phyloP scores from a whole-genome alignment of 176 grass and related monocot species.

The Pontederia crassipes region DNA sequence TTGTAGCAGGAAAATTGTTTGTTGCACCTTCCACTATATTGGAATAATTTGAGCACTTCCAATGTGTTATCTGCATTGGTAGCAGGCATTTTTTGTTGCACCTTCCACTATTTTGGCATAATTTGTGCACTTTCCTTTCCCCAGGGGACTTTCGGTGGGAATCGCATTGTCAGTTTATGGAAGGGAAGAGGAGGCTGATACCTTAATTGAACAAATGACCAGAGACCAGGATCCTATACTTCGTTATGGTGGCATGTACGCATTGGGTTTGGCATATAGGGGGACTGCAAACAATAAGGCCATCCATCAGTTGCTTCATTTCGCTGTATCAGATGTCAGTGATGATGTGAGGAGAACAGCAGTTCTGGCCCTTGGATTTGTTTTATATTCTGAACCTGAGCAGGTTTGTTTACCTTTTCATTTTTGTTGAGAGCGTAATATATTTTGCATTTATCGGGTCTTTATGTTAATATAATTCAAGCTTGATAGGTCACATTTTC shows the following conservation, averaged over 20 bases:
- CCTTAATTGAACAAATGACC: constrained; percentile 93
- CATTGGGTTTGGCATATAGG: constrained; percentile 92
- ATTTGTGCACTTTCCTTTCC: background rate
- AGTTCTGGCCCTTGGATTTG: constrained; percentile 97
- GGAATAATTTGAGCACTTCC: background rate
- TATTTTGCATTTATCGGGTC: background rate
- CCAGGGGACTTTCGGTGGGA: constrained; percentile 80
- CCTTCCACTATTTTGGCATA: background rate
- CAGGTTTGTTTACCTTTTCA: constrained; percentile 42
- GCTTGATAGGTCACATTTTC: background rate
- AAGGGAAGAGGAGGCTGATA: constrained; percentile 93
- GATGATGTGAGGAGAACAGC: constrained; percentile 99
- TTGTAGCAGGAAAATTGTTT: background rate
- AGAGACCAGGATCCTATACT: constrained; percentile 99
- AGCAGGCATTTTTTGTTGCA: background rate
- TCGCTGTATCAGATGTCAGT: constrained; percentile 96
- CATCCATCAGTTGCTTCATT: constrained; percentile 96
- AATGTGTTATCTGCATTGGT: no score
- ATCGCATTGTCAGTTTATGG: constrained; percentile 96
- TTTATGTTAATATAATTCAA: background rate
- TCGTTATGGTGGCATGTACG: constrained; percentile 99
- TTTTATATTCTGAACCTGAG: constrained; percentile 90
- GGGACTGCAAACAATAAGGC: constrained; percentile 98
- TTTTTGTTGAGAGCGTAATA: background rate
- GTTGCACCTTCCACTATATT: background rate